A percentile compares a stretch with the other conserved stretches of the same genome.
phyloP scores from a whole-genome alignment of 2,329 filamentous ascomycete species.

The Rugonectria rugulosa region DNA sequence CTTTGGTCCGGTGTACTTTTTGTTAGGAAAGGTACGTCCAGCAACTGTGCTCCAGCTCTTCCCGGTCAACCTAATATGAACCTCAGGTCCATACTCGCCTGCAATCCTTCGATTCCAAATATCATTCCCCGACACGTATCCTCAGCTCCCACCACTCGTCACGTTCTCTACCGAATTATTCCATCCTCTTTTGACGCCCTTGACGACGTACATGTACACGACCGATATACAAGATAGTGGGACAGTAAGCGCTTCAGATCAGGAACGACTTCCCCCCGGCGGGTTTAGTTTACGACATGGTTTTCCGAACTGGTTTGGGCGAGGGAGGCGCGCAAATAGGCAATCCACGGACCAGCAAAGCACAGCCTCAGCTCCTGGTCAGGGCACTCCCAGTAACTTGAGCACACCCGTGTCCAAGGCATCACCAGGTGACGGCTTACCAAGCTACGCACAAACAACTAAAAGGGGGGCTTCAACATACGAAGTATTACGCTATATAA shows the following conservation, averaged over 20 bases:
- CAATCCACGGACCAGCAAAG: conserved; percentile 52
- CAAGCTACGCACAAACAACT: conserved; percentile 51
- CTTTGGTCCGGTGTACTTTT: conserved; percentile 94
- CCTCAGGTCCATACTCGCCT: conserved; percentile 82
- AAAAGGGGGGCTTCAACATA: conserved; percentile 62
- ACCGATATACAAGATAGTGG: conserved; percentile 78
- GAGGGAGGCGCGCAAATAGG: conserved; percentile 54
- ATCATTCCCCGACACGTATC: conserved; percentile 83
- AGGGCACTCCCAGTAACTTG: conserved; percentile 28
- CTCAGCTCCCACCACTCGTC: conserved; percentile 79
- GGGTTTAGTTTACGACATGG: conserved; percentile 91
- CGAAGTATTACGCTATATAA: conserved; percentile 81
- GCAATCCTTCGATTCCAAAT: conserved; percentile 91
- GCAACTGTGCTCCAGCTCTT: no score
- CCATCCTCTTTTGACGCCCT: conserved; percentile 88
- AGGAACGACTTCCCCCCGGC: conserved; percentile 83
- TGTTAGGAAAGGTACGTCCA: conserved; percentile 77
- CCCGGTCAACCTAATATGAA: neutral
- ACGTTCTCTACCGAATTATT: conserved; percentile 94
- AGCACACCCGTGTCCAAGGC: conserved; percentile 44
- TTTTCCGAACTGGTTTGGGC: conserved; percentile 89
- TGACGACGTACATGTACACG: conserved; percentile 94
- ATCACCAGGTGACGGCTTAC: conserved; percentile 38
- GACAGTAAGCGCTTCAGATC: conserved; percentile 83
- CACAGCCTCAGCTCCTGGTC: conserved; percentile 37